A percentile compares a stretch with the other conserved stretches of the same genome.
These are phyloP conservation scores for Claviceps pazoutovae DNA, from an alignment of 2,329 filamentous ascomycete species.

Conservation along the genomic window DNA sequence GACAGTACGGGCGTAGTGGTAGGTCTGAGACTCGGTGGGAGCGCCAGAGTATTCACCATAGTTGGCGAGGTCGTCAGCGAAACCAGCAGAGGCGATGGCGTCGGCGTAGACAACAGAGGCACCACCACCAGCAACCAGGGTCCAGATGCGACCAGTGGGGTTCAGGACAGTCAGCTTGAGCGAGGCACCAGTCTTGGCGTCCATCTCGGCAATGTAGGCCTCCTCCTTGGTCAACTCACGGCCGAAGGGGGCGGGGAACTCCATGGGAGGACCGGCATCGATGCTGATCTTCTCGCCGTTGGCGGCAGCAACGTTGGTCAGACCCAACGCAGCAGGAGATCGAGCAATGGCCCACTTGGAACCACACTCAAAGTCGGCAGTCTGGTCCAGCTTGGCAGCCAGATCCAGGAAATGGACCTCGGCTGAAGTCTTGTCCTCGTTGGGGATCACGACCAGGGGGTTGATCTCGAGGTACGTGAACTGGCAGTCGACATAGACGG, in stretches of 20 bases:
- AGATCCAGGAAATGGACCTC: constrained; percentile 97
- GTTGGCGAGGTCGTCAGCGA: constrained; percentile 93
- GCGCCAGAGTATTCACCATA: constrained; percentile 99
- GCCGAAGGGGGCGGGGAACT: constrained; percentile 97
- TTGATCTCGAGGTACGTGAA: constrained; percentile 99
- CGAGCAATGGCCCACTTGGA: constrained; percentile 97
- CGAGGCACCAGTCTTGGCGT: constrained; percentile 97
- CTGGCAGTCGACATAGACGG: constrained; percentile 98
- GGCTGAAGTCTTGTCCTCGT: constrained; percentile 79
- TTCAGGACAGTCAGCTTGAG: constrained; percentile 97
- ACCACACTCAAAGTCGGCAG: constrained; percentile 97
- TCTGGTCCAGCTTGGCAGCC: constrained; percentile 97
- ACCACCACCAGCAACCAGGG: constrained; percentile 96
- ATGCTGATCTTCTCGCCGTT: constrained; percentile 70
- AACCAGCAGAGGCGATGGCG: constrained; percentile 91
- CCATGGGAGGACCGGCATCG: constrained; percentile 93
- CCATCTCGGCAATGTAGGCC: constrained; percentile 96
- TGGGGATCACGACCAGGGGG: constrained; percentile 94
- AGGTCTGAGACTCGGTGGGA: constrained; percentile 96
- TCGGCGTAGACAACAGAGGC: constrained; percentile 98
- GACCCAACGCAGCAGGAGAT: constrained; percentile 74
- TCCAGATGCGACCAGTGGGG: constrained; percentile 85
- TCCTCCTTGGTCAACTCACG: constrained; percentile 98
- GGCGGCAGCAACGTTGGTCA: constrained; percentile 50
- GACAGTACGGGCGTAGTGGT: constrained; percentile 95